Percentiles rank a stretch among this genome's conserved stretches.
Evolutionary conservation across 2,329 filamentous ascomycete species (phyloP).

Genomic region (Alternaria triticimaculans): DNA sequence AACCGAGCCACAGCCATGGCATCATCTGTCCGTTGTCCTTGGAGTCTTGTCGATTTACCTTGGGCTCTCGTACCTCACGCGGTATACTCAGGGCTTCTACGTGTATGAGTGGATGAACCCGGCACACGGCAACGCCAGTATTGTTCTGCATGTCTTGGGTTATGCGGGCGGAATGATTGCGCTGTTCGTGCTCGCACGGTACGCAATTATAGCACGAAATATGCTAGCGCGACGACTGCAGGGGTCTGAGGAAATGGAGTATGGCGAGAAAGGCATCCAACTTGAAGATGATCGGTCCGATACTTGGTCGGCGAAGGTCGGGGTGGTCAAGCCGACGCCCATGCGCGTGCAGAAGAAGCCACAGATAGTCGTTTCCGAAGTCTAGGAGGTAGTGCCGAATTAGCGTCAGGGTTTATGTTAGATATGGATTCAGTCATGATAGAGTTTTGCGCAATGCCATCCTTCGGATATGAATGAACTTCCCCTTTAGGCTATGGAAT

Average conservation of each 20-base stretch:
- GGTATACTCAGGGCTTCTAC: constrained; percentile 72
- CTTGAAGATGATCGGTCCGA: constrained; percentile 17
- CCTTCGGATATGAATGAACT: not conserved
- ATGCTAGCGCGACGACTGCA: constrained; percentile 13
- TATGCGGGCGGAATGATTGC: constrained; percentile 29
- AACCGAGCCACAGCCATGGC: constrained; percentile 64
- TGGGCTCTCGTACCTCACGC: constrained; percentile 73
- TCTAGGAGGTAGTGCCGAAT: not conserved
- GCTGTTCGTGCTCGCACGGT: constrained; percentile 27
- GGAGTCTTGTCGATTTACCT: constrained; percentile 73
- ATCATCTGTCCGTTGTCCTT: constrained; percentile 70
- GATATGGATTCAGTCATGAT: not conserved
- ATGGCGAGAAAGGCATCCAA: constrained; percentile 14
- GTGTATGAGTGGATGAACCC: constrained; percentile 65
- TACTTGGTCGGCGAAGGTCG: constrained; percentile 19
- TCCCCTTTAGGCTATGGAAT: not conserved
- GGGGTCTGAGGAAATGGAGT: not conserved
- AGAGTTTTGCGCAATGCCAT: not conserved
- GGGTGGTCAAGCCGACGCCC: constrained; percentile 10
- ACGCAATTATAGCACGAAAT: constrained; percentile 20
- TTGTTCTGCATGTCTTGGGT: constrained; percentile 30
- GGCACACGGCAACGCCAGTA: constrained; percentile 28
- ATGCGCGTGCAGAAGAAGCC: constrained; percentile 1
- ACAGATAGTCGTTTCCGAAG: not conserved
- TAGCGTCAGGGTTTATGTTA: not conserved